A percentile compares a stretch with the other conserved stretches of the same genome.
Conservation (phyloP, 1,139 yeast species). For the Taphrina pruni region DNA sequence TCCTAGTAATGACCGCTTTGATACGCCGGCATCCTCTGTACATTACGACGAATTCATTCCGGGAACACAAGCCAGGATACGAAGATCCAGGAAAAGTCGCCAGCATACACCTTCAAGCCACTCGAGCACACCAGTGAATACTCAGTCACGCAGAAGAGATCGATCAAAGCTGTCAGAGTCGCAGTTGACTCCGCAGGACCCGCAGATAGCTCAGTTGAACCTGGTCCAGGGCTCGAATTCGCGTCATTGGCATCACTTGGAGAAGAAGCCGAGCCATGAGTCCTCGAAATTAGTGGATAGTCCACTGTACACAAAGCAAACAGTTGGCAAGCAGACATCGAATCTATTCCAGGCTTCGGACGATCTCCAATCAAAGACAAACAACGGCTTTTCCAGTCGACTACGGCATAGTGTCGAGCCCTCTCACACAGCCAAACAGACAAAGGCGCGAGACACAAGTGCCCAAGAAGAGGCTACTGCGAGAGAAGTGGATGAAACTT, state of each 20-base stretch:
- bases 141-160: background rate
- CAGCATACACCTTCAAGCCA: conserved; percentile 9
- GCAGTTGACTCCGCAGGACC: background rate
- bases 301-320: conserved; percentile 4
- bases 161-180: conserved; percentile 5
- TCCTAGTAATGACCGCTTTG: conserved; percentile 27
- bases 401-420: conserved; percentile 2
- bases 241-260: conserved; percentile 4
- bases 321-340: background rate
- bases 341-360: conserved; percentile 15
- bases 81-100: conserved; percentile 1
- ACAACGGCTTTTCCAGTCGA: conserved; percentile 22
- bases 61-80: conserved; percentile 25
- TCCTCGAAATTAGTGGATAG: background rate
- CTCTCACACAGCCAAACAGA: background rate
- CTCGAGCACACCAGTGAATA: conserved; percentile 10
- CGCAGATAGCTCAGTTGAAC: background rate
- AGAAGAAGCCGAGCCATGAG: background rate
- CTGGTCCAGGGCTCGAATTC: background rate
- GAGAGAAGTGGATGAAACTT: background rate
- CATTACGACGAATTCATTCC: conserved; percentile 36
- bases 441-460: background rate
- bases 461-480: background rate
- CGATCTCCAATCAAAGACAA: conserved; percentile 22
- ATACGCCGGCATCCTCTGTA: conserved; percentile 33